Conservation (phyloP, 768 basidiomycete genomes). For the Chlorophyllum brunneum region DNA sequence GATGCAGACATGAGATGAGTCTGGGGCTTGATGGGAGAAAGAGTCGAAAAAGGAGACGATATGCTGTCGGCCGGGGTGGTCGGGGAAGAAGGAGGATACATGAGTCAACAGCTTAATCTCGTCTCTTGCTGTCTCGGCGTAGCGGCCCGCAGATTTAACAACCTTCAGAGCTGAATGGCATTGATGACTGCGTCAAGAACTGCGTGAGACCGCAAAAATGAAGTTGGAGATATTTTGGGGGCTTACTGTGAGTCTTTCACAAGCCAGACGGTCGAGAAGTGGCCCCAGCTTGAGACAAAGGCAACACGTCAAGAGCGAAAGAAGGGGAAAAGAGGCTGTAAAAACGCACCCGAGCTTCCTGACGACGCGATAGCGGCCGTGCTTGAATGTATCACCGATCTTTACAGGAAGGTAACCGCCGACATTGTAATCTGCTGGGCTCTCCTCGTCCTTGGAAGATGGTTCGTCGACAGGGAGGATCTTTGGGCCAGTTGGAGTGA, state of each 20-base stretch:
- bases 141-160: conserved; percentile 91
- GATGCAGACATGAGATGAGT: conserved; percentile 81
- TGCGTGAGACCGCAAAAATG: no score
- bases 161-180: conserved; percentile 91
- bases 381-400: conserved; percentile 80
- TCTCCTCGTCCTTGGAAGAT: conserved; percentile 72
- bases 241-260: conserved; percentile 75
- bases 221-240: conserved; percentile 9
- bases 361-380: conserved; percentile 79
- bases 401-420: conserved; percentile 81
- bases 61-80: conserved; percentile 74
- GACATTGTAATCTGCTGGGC: conserved; percentile 77
- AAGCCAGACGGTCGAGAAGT: conserved; percentile 94
- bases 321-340: conserved; percentile 15
- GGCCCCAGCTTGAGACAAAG: conserved; percentile 68
- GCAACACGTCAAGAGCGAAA: conserved; percentile 15
- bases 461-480: conserved; percentile 67
- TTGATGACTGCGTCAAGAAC: conserved; percentile 45
- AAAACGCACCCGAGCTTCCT: conserved; percentile 79
- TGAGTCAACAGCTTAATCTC: conserved; percentile 90
- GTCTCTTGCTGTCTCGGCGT: conserved; percentile 94
- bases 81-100: conserved; percentile 65
- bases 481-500: conserved; percentile 62
- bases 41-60: conserved; percentile 91
- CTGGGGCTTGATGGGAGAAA: conserved; percentile 72